phyloP scores from a whole-genome alignment of 768 basidiomycete genomes.

The Hydnum rufescens region DNA sequence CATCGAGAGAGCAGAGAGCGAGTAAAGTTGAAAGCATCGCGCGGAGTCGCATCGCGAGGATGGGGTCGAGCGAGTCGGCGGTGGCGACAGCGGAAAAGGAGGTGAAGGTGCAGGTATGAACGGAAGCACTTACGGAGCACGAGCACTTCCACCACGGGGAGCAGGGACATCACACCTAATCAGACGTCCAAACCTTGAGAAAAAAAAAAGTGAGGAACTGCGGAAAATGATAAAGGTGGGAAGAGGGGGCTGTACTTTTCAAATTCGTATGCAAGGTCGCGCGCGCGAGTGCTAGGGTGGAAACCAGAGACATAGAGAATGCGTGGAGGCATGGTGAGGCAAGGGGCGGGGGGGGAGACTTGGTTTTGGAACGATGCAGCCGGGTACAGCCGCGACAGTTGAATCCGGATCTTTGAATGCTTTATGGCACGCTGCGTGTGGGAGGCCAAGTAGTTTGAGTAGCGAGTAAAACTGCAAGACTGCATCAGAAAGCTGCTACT shows the following conservation, averaged over 20 bases:
- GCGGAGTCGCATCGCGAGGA: background rate
- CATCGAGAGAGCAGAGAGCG: background rate
- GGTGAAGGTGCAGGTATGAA: background rate
- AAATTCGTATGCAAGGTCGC: slow-evolving; percentile 71
- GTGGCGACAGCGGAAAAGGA: background rate
- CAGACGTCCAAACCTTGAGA: slow-evolving; percentile 53
- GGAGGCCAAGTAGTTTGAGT: too few relatives aligned
- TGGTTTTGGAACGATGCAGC: too few relatives aligned
- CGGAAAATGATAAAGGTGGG: slow-evolving; percentile 5
- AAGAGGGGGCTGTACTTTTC: slow-evolving; percentile 35
- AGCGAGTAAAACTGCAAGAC: too few relatives aligned
- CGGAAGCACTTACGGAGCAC: slow-evolving; percentile 6
- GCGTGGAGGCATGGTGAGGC: slow-evolving; percentile 27
- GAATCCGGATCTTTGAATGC: too few relatives aligned
- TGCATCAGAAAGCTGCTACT: too few relatives aligned
- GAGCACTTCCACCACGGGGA: slow-evolving; percentile 47
- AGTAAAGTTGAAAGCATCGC: background rate
- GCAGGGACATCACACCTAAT: slow-evolving; percentile 83
- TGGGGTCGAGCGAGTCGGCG: background rate
- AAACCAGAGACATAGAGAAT: slow-evolving; percentile 80
- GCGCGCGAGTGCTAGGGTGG: slow-evolving; percentile 60
- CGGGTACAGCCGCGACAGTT: too few relatives aligned
- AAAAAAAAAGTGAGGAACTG: background rate
- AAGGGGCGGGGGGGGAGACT: too few relatives aligned
- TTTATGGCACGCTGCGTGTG: too few relatives aligned